Conservation (phyloP, 306 rosid genomes). For the Dryas alaskensis region DNA sequence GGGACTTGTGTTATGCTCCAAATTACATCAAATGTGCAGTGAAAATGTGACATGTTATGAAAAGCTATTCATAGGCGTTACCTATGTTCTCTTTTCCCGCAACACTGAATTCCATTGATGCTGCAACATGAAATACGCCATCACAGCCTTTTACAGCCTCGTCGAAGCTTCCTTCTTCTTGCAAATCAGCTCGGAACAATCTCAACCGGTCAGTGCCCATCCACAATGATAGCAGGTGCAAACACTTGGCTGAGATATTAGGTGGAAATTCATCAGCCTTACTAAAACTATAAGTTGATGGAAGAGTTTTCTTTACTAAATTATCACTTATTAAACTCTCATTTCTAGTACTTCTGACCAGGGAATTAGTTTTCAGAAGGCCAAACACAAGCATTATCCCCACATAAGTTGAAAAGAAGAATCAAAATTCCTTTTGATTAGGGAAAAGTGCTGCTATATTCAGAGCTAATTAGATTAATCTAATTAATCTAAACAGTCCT, state of each 20-base stretch:
- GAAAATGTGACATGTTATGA: neutral
- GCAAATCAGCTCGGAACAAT: slow-evolving; percentile 62
- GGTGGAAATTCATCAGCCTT: slow-evolving; percentile 10
- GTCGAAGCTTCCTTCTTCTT: slow-evolving; percentile 68
- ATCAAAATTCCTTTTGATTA: too few species aligned
- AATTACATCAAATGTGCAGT: neutral
- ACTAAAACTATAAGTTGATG: too few species aligned
- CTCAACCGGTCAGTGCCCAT: slow-evolving; percentile 43
- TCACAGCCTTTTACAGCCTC: slow-evolving; percentile 65
- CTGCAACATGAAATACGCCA: slow-evolving; percentile 79
- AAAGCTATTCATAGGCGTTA: slow-evolving; percentile 18
- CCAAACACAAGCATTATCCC: neutral
- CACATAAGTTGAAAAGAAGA: neutral
- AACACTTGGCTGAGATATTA: slow-evolving; percentile 50
- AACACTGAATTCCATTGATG: slow-evolving; percentile 62
- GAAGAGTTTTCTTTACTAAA: too few species aligned
- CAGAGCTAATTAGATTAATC: too few species aligned
- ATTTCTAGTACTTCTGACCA: too few species aligned
- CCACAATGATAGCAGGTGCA: slow-evolving; percentile 57
- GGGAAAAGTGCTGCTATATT: too few species aligned
- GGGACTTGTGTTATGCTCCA: neutral
- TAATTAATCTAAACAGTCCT: too few species aligned
- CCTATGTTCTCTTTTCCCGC: slow-evolving; percentile 48
- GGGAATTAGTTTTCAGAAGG: neutral
- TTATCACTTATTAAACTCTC: neutral